Evolutionary conservation across 2,329 filamentous ascomycete species (phyloP).

Genomic region (Bipolaris gigantea): DNA sequence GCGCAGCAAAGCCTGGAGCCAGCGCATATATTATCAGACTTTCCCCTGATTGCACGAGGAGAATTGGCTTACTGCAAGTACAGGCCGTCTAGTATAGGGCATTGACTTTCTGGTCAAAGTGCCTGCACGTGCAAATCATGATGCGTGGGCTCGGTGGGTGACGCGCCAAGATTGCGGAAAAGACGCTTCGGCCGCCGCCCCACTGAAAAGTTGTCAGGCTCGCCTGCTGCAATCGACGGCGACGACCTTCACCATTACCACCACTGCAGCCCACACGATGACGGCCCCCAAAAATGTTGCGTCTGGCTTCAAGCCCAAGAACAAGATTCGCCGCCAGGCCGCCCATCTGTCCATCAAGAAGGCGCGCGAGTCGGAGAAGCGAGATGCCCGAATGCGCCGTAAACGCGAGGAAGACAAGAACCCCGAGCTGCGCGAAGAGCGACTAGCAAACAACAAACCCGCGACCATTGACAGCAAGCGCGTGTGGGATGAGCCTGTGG

Average conservation of each 20-base stretch:
- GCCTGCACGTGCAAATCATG: not conserved
- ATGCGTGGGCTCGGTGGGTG: not conserved
- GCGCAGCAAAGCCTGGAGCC: conserved; percentile 45
- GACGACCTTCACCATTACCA: not conserved
- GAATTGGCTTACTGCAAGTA: conserved; percentile 9
- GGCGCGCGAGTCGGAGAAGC: conserved; percentile 69
- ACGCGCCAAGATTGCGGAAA: conserved; percentile 14
- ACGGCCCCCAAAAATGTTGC: conserved; percentile 53
- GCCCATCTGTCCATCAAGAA: conserved; percentile 82
- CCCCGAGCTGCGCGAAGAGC: conserved; percentile 71
- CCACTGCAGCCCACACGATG: conserved; percentile 43
- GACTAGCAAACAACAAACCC: conserved; percentile 77
- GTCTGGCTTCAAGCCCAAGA: conserved; percentile 62
- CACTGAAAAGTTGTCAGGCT: conserved; percentile 20
- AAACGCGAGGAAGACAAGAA: conserved; percentile 86
- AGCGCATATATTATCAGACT: conserved; percentile 38
- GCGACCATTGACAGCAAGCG: conserved; percentile 53
- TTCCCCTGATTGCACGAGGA: conserved; percentile 29
- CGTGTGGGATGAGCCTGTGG: conserved; percentile 71
- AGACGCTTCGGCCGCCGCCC: conserved; percentile 9
- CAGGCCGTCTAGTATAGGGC: conserved; percentile 7
- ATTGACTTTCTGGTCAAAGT: conserved; percentile 11
- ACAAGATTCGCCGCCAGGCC: conserved; percentile 78
- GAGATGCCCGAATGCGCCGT: conserved; percentile 74
- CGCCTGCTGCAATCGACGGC: not conserved